A percentile compares a stretch with the other conserved stretches of the same genome.
phyloP scores from a whole-genome alignment of 306 rosid species.

The Abrus precatorius region DNA sequence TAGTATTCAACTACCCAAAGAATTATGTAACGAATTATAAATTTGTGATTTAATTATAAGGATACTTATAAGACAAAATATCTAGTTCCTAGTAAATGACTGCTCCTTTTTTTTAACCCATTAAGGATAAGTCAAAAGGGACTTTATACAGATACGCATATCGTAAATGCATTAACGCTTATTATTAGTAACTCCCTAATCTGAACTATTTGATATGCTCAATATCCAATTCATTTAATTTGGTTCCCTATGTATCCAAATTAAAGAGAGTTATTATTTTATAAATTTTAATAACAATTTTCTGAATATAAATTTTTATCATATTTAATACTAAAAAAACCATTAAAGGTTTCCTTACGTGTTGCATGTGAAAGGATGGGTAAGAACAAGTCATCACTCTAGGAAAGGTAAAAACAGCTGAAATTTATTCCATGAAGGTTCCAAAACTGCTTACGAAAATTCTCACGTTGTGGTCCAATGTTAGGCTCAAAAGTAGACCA shows the following conservation, averaged over 20 bases:
- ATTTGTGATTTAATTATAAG: neutral
- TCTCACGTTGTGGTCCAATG: neutral
- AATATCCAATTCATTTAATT: neutral
- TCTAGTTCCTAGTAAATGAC: neutral
- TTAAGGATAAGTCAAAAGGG: neutral
- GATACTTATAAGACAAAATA: neutral
- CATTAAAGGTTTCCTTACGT: too few species aligned
- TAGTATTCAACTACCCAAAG: neutral
- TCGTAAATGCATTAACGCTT: neutral
- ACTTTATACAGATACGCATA: too few species aligned
- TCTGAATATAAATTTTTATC: too few species aligned
- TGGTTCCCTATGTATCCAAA: neutral
- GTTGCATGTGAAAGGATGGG: too few species aligned
- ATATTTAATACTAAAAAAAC: too few species aligned
- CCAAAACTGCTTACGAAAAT: neutral
- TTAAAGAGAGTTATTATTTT: too few species aligned
- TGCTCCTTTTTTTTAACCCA: neutral
- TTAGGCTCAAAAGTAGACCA: neutral
- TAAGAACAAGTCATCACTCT: neutral
- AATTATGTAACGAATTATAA: neutral
- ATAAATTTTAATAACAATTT: too few species aligned
- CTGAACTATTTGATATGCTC: neutral
- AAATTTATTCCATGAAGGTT: too few species aligned
- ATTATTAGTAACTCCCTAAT: neutral
- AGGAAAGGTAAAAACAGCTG: too few species aligned